Conservation (phyloP, 441 rosid species). For the Pelargonium exstipulatum region DNA sequence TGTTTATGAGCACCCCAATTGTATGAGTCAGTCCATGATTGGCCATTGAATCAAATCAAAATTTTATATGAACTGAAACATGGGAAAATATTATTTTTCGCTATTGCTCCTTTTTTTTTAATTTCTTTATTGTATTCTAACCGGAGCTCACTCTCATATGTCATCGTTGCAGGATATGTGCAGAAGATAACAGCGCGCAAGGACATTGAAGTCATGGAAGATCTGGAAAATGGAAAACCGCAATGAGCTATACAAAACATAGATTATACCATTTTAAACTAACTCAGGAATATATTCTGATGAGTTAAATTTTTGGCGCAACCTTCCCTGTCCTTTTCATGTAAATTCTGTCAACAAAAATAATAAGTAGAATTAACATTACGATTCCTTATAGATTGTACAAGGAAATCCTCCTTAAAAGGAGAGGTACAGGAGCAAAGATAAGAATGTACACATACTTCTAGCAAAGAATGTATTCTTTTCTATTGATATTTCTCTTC, state of each 20-base stretch:
- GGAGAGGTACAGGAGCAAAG: neutral
- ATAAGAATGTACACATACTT: neutral
- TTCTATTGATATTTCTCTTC: neutral
- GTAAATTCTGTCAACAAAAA: neutral
- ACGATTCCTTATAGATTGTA: neutral
- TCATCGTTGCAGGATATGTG: slow-evolving; percentile 61
- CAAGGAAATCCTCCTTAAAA: neutral
- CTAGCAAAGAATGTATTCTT: neutral
- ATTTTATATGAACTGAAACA: neutral
- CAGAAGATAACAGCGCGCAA: slow-evolving; percentile 85
- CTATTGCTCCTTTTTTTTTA: neutral
- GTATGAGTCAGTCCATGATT: no score
- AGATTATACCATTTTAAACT: neutral
- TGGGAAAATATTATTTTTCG: neutral
- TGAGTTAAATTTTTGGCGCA: neutral
- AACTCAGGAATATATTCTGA: slow-evolving; percentile 11
- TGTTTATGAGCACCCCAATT: no score
- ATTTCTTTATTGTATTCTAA: neutral
- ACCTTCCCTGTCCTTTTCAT: neutral
- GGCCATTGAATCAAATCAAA: neutral
- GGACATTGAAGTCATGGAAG: slow-evolving; percentile 79
- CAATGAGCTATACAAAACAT: slow-evolving; percentile 31
- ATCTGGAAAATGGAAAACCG: slow-evolving; percentile 67
- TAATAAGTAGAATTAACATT: neutral
- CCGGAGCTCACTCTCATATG: slow-evolving; percentile 10